Evolutionary conservation across 2,329 filamentous ascomycete species (phyloP).

Genomic region (Lachnellula subtilissima): DNA sequence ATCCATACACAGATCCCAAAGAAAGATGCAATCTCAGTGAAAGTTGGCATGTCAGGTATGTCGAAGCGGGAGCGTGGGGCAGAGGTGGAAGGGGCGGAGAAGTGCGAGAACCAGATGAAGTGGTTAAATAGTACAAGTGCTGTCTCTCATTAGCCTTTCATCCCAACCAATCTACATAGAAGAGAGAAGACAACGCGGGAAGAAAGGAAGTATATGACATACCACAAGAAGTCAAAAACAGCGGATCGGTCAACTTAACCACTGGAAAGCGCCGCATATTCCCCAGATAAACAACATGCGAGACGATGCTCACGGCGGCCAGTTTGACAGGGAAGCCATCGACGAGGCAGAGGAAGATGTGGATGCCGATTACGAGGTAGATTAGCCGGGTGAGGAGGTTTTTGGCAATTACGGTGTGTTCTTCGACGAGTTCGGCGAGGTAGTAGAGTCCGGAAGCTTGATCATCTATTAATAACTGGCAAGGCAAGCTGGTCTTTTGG

Average conservation of each 20-base stretch:
- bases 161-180: not conserved
- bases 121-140: slow-evolving; percentile 84
- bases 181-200: not conserved
- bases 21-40: slow-evolving; percentile 92
- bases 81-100: slow-evolving; percentile 59
- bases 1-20: slow-evolving; percentile 97
- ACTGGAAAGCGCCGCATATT: slow-evolving; percentile 73
- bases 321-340: slow-evolving; percentile 81
- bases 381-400: slow-evolving; percentile 81
- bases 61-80: slow-evolving; percentile 63
- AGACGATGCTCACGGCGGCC: slow-evolving; percentile 69
- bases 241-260: slow-evolving; percentile 80
- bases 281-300: slow-evolving; percentile 80
- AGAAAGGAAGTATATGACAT: slow-evolving; percentile 31
- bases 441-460: slow-evolving; percentile 96
- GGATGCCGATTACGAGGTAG: slow-evolving; percentile 71
- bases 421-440: slow-evolving; percentile 94
- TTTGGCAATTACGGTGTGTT: slow-evolving; percentile 91
- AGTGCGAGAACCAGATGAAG: slow-evolving; percentile 93
- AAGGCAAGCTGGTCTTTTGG: not conserved
- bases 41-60: slow-evolving; percentile 63
- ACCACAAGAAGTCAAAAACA: slow-evolving; percentile 83
- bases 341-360: slow-evolving; percentile 69
- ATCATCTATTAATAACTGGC: slow-evolving; percentile 4
- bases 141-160: slow-evolving; percentile 34